These are phyloP conservation scores for Cryptococcus hybrid DNA, from an alignment of 1,284 basidiomycete species.

Conservation along the genomic window DNA sequence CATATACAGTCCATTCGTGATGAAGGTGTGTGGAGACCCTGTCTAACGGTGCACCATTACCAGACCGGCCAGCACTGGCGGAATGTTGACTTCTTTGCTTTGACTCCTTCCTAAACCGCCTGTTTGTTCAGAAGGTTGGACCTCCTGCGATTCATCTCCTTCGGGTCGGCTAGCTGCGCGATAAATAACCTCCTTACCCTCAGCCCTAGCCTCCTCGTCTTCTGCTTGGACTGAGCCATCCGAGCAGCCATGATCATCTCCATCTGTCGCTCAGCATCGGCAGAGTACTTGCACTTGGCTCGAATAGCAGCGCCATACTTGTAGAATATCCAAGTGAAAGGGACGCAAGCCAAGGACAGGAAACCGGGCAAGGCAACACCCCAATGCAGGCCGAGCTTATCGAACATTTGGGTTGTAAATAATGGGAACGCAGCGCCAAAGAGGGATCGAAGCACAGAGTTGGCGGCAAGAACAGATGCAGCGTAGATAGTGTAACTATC, in stretches of 20 bases:
- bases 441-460: slow-evolving; percentile 64
- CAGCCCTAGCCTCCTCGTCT: slow-evolving; percentile 17
- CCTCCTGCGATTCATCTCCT: slow-evolving; percentile 1
- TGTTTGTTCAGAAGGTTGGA: slow-evolving; percentile 13
- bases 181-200: slow-evolving; percentile 5
- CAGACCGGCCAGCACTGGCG: neutral
- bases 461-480: slow-evolving; percentile 66
- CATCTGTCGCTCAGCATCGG: slow-evolving; percentile 41
- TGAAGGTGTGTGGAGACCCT: slow-evolving; percentile 15
- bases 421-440: slow-evolving; percentile 66
- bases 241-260: slow-evolving; percentile 38
- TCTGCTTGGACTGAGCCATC: slow-evolving; percentile 20
- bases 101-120: slow-evolving; percentile 15
- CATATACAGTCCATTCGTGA: slow-evolving; percentile 33
- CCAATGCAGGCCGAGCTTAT: slow-evolving; percentile 63
- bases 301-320: slow-evolving; percentile 60
- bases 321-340: slow-evolving; percentile 56
- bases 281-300: slow-evolving; percentile 55
- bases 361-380: slow-evolving; percentile 64
- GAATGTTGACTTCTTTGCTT: slow-evolving; percentile 6
- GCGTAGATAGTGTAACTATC: slow-evolving; percentile 57
- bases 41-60: neutral
- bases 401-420: slow-evolving; percentile 54
- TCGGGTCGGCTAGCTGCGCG: neutral
- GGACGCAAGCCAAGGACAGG: slow-evolving; percentile 59